A percentile compares a stretch with the other conserved stretches of the same genome.
phyloP scores from a whole-genome alignment of 176 grass and related monocot species.

The Musa acuminata region DNA sequence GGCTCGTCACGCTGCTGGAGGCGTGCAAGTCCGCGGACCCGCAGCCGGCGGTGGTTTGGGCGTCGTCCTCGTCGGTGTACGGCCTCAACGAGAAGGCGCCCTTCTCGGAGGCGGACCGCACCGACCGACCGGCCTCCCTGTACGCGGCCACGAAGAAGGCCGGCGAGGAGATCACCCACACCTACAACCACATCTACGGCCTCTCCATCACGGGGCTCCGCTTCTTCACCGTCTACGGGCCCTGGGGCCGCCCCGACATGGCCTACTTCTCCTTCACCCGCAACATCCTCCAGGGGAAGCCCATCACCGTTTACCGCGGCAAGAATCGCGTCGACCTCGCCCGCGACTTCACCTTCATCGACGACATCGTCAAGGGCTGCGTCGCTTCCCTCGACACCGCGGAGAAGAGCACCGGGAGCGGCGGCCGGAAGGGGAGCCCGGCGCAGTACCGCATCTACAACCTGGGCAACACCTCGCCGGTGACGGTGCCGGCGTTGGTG shows the following conservation, averaged over 20 bases:
- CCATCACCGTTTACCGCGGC: conserved; percentile 29
- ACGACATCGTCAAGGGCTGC: conserved; percentile 41
- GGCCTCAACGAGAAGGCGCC: conserved; percentile 27
- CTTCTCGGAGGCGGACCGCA: conserved; percentile 32
- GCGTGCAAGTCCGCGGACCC: conserved; percentile 26
- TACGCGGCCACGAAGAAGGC: conserved; percentile 41
- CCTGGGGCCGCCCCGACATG: conserved; percentile 40
- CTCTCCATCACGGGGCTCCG: conserved; percentile 33
- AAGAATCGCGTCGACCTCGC: conserved; percentile 23
- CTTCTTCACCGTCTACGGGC: conserved; percentile 38
- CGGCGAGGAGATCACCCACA: conserved; percentile 36
- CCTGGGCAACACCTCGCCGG: conserved; percentile 35
- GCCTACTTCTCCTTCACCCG: conserved; percentile 40
- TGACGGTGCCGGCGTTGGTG: conserved; percentile 29
- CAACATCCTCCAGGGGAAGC: conserved; percentile 36
- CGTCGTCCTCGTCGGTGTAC: conserved; percentile 39
- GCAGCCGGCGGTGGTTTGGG: conserved; percentile 35
- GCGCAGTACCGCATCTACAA: conserved; percentile 35
- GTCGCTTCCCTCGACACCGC: conserved; percentile 31
- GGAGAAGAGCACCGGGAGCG: conserved; percentile 30
- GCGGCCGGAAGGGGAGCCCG: conserved; percentile 25
- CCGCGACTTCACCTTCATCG: conserved; percentile 40
- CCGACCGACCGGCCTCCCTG: conserved; percentile 30
- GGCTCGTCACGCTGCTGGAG: conserved; percentile 31
- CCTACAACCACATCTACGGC: conserved; percentile 41